Base-by-base conservation (phyloP, 768 basidiomycete species). In the Mycena rosella region DNA sequence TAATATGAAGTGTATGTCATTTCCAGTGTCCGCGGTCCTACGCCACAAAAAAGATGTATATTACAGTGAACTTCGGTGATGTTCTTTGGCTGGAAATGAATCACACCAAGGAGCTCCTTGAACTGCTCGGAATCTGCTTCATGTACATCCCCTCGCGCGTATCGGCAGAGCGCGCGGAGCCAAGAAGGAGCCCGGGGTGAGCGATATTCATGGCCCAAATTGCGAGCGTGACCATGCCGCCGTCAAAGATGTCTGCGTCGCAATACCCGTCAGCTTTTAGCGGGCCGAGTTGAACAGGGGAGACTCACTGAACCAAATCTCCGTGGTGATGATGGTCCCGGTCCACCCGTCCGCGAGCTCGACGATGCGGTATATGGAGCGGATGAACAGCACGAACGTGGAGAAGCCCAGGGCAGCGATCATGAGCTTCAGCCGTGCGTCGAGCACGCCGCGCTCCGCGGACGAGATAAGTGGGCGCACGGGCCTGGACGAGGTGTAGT, bases 261-360 rank as follows among this genome's bases (percentile, higher is more conserved):
- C n/a, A 30, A 34, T 20, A 9, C 20, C 3, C 5, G 10, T 58
- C 20, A 58, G 29, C 29, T n/a, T n/a, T n/a, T n/a, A 45, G 1
- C 30, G n/a, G 30, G 2, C 5, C 22, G 13, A 47, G 30, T n/a
- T 27, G 17, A 20, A 51, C 11, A 29, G 32, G 3, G 32, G 17
- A 40, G 27, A 65, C 64, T 24, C 30, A 65, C 64, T 82, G 78
- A 87, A 86, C 65, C 81, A 83, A 6, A 84, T 58, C 71, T 90
- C 75, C 0, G 84, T 87, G 1, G 75, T 72, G 58, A 87, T 87
- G 59, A 89, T 79, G 20, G 78, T 74, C 11, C 88, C 87, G 27
- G 71, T 74, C 86, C 87, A 89, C 0, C 87, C 86, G 62, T 85
- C 83, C 13, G 78, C 68, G 0, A 89, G 79, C 75, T 88, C 87